Conservation (phyloP, 306 rosid genomes). For the Lupinus albus region DNA sequence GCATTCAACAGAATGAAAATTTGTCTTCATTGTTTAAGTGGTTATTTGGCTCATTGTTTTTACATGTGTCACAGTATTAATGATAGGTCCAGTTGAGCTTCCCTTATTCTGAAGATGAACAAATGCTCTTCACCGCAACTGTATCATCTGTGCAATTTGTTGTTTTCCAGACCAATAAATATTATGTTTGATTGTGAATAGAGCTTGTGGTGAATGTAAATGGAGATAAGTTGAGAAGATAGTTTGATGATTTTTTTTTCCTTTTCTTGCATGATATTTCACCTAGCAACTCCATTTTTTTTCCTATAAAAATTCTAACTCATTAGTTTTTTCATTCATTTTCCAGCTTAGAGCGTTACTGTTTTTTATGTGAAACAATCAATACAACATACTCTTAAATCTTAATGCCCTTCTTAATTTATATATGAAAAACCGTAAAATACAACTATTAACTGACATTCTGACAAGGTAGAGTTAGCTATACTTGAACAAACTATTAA, state of each 20-base stretch:
- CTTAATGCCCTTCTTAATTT: too few species aligned
- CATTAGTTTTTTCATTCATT: slow-evolving; percentile 17
- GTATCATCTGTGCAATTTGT: slow-evolving; percentile 32
- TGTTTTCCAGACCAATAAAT: slow-evolving; percentile 35
- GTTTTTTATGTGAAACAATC: too few species aligned
- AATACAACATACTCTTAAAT: too few species aligned
- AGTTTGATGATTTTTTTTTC: neutral
- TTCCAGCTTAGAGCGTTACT: neutral
- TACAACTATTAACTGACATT: too few species aligned
- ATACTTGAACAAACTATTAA: slow-evolving; percentile 34
- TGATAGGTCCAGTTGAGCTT: slow-evolving; percentile 36
- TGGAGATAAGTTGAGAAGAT: slow-evolving; percentile 31
- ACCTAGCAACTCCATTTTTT: slow-evolving; percentile 3
- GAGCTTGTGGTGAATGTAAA: slow-evolving; percentile 30
- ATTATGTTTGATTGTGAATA: slow-evolving; percentile 38
- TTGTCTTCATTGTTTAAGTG: slow-evolving; percentile 14
- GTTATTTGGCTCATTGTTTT: slow-evolving; percentile 32
- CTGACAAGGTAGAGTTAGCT: slow-evolving; percentile 35
- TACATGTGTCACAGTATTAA: slow-evolving; percentile 45
- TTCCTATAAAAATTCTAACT: neutral
- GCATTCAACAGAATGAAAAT: slow-evolving; percentile 18
- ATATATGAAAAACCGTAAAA: too few species aligned
- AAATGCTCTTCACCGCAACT: slow-evolving; percentile 27
- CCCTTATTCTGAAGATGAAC: slow-evolving; percentile 37
- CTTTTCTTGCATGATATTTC: slow-evolving; percentile 12